These are phyloP conservation scores for Sindora glabra DNA, from an alignment of 306 rosid genomes.

Conservation along the genomic window DNA sequence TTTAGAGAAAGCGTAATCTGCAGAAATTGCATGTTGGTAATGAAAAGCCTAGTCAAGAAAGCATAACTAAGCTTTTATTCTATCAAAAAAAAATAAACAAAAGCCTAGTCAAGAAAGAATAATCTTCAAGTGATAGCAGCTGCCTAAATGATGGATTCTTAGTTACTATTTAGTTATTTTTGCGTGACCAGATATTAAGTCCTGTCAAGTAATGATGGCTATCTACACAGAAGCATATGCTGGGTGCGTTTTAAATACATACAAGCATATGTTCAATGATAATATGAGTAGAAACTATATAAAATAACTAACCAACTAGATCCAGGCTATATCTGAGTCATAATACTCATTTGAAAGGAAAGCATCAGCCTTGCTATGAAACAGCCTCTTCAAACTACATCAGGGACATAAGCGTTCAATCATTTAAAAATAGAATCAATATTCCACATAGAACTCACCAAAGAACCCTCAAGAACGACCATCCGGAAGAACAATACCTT, in stretches of 20 bases:
- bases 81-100: too few species aligned
- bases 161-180: not conserved
- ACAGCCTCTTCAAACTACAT: conserved; percentile 78
- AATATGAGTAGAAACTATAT: too few species aligned
- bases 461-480: not conserved
- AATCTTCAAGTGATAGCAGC: not conserved
- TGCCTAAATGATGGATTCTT: not conserved
- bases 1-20: not conserved
- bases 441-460: conserved; percentile 7
- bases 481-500: conserved; percentile 36
- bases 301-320: conserved; percentile 73
- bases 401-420: conserved; percentile 14
- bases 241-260: too few species aligned
- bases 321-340: conserved; percentile 81
- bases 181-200: not conserved
- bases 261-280: not conserved
- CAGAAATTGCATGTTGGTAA: not conserved
- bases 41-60: not conserved
- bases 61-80: not conserved
- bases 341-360: conserved; percentile 80
- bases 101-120: too few species aligned
- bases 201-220: not conserved
- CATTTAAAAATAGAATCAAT: conserved; percentile 1
- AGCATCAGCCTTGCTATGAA: conserved; percentile 85
- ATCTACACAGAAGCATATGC: not conserved